These are phyloP conservation scores for Aspergillus olivimuriae DNA, from an alignment of 495 filamentous ascomycete genomes.

Conservation along the genomic window DNA sequence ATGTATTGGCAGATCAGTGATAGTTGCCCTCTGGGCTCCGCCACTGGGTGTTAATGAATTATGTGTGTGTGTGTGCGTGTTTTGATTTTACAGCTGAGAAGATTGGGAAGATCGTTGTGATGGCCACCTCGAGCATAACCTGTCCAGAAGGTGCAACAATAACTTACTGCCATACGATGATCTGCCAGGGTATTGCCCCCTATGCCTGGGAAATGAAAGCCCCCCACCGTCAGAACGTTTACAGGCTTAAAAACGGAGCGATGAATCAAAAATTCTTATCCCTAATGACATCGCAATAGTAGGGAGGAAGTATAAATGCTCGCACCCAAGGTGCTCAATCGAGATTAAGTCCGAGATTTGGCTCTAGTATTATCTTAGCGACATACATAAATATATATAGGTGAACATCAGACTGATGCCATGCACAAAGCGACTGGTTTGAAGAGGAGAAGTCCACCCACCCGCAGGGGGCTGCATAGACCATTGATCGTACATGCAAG, in stretches of 20 bases:
- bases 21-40: no score
- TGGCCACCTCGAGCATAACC: slow-evolving; percentile 3
- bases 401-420: no score
- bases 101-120: slow-evolving; percentile 5
- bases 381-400: no score
- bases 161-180: slow-evolving; percentile 7
- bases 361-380: slow-evolving; percentile 2
- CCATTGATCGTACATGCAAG: no score
- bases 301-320: not conserved
- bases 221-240: not conserved
- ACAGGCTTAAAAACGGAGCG: slow-evolving; percentile 2
- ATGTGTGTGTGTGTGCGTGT: no score
- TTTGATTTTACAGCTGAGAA: not conserved
- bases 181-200: slow-evolving; percentile 6
- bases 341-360: slow-evolving; percentile 4
- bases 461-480: no score
- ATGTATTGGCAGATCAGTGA: no score
- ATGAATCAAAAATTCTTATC: slow-evolving; percentile 3
- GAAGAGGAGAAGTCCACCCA: no score
- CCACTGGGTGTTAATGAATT: no score
- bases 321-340: slow-evolving; percentile 1
- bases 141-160: slow-evolving; percentile 7
- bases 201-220: slow-evolving; percentile 2
- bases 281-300: not conserved
- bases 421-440: slow-evolving; percentile 5